phyloP scores from a whole-genome alignment of 352 stramenopile genomes.

The Pythium apleroticum region DNA sequence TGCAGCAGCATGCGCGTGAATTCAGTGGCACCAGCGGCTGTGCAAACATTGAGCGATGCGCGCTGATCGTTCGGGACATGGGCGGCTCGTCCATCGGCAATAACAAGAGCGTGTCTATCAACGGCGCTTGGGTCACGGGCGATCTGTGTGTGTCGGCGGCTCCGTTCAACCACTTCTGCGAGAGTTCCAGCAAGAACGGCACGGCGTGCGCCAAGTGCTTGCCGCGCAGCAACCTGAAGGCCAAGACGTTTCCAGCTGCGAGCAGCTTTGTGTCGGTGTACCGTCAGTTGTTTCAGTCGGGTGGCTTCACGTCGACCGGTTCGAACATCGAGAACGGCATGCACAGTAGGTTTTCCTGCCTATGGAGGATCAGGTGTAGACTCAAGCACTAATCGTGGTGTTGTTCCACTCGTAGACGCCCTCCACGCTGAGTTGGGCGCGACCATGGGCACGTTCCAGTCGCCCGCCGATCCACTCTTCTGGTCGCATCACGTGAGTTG shows the following conservation, averaged over 20 bases:
- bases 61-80: constrained; percentile 36
- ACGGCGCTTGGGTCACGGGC: constrained; percentile 20
- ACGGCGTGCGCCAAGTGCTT: constrained; percentile 41
- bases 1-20: constrained; percentile 29
- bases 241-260: constrained; percentile 30
- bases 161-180: constrained; percentile 50
- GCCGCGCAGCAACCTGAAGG: constrained; percentile 21
- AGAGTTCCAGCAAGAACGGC: constrained; percentile 28
- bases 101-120: constrained; percentile 32
- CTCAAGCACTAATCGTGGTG: background rate
- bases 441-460: constrained; percentile 47
- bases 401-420: constrained; percentile 28
- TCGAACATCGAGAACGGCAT: constrained; percentile 38
- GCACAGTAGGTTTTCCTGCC: constrained; percentile 41
- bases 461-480: constrained; percentile 54
- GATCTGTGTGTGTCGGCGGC: constrained; percentile 32
- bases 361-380: background rate
- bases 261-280: constrained; percentile 45
- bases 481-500: constrained; percentile 42
- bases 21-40: constrained; percentile 31
- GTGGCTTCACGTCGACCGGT: constrained; percentile 27
- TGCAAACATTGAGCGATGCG: constrained; percentile 36
- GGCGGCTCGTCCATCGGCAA: constrained; percentile 27
- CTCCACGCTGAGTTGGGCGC: constrained; percentile 46
- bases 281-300: constrained; percentile 43